These are phyloP conservation scores for Beta corolliflora DNA, from an alignment of 179 eudicot genomes.

Conservation along the genomic window DNA sequence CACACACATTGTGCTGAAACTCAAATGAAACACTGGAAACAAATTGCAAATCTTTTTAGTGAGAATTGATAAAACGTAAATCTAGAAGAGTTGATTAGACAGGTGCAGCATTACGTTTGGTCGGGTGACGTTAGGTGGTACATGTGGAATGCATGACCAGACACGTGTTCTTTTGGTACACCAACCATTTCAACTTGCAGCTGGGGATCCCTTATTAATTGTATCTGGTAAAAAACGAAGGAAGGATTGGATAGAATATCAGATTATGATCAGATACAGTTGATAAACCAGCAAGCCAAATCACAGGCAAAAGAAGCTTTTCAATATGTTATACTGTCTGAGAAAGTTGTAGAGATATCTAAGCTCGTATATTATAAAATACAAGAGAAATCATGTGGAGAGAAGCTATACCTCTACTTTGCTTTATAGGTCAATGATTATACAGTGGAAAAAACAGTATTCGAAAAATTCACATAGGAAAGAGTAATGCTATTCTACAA, in stretches of 20 bases:
- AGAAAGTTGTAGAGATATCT: background rate
- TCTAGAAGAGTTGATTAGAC: background rate
- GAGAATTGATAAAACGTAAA: background rate
- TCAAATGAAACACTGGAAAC: slow-evolving; percentile 76
- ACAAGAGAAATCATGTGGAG: background rate
- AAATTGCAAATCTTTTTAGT: background rate
- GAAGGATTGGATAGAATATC: background rate
- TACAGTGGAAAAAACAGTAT: background rate
- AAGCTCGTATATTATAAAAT: background rate
- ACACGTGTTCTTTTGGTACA: slow-evolving; percentile 71
- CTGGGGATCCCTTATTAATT: slow-evolving; percentile 69
- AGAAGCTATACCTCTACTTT: background rate
- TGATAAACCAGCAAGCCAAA: background rate
- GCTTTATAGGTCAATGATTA: background rate
- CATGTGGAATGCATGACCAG: slow-evolving; percentile 91
- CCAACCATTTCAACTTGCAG: slow-evolving; percentile 82
- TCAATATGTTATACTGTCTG: background rate
- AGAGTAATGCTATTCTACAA: too few relatives aligned
- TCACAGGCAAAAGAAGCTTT: slow-evolving; percentile 5
- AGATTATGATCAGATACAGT: slow-evolving; percentile 2
- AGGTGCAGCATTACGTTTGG: slow-evolving; percentile 52
- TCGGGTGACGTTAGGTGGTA: slow-evolving; percentile 86
- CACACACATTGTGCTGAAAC: slow-evolving; percentile 95
- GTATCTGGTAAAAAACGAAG: slow-evolving; percentile 46
- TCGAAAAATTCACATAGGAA: too few relatives aligned